Evolutionary conservation across 2,329 filamentous ascomycete genomes (phyloP), one percentile per base, ranked within the genome.

Genomic region (Didymella segeticola): DNA sequence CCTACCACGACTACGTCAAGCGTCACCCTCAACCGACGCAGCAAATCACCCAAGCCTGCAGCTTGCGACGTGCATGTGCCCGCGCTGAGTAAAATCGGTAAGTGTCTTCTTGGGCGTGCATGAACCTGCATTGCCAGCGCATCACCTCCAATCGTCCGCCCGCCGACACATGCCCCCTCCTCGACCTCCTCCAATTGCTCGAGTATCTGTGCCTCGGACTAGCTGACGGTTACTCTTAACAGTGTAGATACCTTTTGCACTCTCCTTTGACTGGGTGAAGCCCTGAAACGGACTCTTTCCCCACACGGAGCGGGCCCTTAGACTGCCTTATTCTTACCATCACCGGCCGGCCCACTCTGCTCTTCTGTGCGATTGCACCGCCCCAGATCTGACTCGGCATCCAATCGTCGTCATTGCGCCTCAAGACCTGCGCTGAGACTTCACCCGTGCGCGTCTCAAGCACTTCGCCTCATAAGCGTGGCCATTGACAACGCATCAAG

Each of bases 401-500:
- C 63, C 62, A 62, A 66, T 70, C 56, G 58, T 58, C 52, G 34
- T 53, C 33, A 48, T 63, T 67, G 65, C 68, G 70, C 69, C 69
- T 67, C 69, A 64, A 58, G 51, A 52, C 58, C 48, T 62, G 55
- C 63, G 57, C 67, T 66, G 63, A 67, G 63, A 62, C 68, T 64
- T 54, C 60, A 58, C 55, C 65, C 64, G 66, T 71, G 69, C 69
- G 56, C 64, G 42, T 58, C 50, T 63, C 62, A 62, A 63, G 61
- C 53, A 62, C 60, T 57, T 64, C 70, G 66, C 70, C 71, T 72
- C 70, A 69, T 67, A 72, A 72, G 71, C 69, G 67, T 72, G 70
- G 71, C 72, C 72, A 76, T 75, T 76, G 73, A 75, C 73, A 76
- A 71, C 73, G 67, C 73, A 76, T 76, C 72, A 69, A 73, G 62